Conservation (phyloP, 106 monocot genomes). For the Phalaenopsis aphrodite region DNA sequence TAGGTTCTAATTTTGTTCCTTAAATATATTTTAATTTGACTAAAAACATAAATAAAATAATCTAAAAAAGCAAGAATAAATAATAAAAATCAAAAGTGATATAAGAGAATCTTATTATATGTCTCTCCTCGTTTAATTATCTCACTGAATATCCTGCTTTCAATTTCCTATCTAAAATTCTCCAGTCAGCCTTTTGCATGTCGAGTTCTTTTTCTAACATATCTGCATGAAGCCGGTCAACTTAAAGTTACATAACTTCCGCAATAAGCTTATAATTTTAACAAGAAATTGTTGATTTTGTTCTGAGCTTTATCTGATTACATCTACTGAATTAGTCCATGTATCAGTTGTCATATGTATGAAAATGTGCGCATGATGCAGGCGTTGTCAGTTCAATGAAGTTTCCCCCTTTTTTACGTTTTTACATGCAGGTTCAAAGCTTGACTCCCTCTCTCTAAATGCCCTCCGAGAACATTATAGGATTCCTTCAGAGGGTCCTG, state of each 20-base stretch:
- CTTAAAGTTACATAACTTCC: background rate
- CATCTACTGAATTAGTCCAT: background rate
- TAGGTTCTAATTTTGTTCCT: no score
- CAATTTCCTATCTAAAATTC: no score
- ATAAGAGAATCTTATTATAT: no score
- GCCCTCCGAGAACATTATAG: constrained; percentile 46
- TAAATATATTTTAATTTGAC: no score
- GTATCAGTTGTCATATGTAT: background rate
- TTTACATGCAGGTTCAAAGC: constrained; percentile 54
- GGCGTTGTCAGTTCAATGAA: background rate
- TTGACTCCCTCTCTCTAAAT: constrained; percentile 22
- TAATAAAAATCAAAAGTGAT: no score
- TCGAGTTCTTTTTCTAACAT: no score
- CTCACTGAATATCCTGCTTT: no score
- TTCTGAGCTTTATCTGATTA: background rate
- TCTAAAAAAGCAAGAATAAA: no score
- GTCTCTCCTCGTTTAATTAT: no score
- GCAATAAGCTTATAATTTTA: background rate
- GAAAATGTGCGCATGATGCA: background rate
- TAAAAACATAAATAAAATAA: no score
- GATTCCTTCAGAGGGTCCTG: constrained; percentile 41
- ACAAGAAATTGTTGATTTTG: background rate
- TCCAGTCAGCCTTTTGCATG: no score
- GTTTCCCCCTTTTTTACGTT: background rate
- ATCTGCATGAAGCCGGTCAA: no score